A percentile compares a stretch with the other conserved stretches of the same genome.
Evolutionary conservation across 2,329 filamentous ascomycete genomes (phyloP).

Genomic region (Colletotrichum endophyticum): DNA sequence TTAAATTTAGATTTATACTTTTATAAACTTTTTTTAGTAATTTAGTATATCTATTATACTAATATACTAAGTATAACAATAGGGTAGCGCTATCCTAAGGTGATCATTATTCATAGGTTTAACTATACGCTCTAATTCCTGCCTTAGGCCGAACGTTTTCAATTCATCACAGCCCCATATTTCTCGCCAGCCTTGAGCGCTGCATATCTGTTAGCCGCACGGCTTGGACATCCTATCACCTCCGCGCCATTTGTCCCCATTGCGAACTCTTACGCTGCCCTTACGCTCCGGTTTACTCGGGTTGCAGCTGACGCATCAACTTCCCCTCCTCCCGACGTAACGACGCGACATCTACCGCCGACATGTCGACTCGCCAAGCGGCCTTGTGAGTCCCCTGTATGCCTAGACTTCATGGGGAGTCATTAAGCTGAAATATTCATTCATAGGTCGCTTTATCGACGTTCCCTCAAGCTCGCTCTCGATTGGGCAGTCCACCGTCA

Average conservation of each 20-base stretch:
- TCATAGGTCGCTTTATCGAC: slow-evolving; percentile 81
- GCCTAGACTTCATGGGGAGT: background rate
- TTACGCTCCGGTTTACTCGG: background rate
- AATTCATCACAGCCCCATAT: background rate
- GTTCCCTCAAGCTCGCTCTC: slow-evolving; percentile 88
- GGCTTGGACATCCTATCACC: background rate
- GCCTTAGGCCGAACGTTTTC: background rate
- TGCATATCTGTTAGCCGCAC: no score
- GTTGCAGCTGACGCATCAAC: background rate
- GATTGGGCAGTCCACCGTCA: slow-evolving; percentile 95
- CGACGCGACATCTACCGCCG: slow-evolving; percentile 7
- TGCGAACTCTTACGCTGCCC: background rate
- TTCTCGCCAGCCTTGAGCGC: background rate
- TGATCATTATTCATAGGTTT: no score
- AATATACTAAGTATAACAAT: no score
- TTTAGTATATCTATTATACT: no score
- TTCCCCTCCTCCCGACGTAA: background rate
- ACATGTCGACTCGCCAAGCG: slow-evolving; percentile 53
- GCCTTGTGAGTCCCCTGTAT: slow-evolving; percentile 47
- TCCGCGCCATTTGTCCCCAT: background rate
- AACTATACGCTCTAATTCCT: no score
- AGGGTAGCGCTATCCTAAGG: no score
- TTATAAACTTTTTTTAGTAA: no score
- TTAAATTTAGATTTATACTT: no score
- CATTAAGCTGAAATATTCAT: background rate